Evolutionary conservation across 495 filamentous ascomycete species (phyloP).

Genomic region (Penicillium cataractarum): DNA sequence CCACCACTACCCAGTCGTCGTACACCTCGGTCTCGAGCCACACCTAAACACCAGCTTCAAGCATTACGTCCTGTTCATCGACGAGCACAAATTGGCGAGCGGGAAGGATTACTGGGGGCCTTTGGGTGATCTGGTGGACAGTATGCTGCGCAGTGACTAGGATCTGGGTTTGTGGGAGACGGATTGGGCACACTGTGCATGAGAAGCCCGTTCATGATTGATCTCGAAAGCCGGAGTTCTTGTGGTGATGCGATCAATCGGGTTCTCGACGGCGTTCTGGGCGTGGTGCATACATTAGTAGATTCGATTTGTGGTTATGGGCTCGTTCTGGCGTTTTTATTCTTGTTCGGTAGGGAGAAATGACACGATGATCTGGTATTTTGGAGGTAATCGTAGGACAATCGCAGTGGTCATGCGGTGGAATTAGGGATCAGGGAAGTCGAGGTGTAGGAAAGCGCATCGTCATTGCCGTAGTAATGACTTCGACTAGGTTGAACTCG

Average conservation of each 20-base stretch:
- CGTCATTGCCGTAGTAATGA: neutral
- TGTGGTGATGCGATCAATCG: constrained; percentile 9
- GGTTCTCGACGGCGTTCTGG: constrained; percentile 35
- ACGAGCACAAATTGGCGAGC: constrained; percentile 85
- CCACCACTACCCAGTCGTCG: constrained; percentile 97
- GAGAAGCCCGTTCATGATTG: constrained; percentile 15
- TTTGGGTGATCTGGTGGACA: constrained; percentile 94
- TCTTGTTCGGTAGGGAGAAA: constrained; percentile 4
- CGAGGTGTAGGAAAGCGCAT: neutral
- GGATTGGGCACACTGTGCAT: constrained; percentile 11
- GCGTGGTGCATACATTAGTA: constrained; percentile 26
- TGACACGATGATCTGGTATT: constrained; percentile 3
- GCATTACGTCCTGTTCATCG: constrained; percentile 96
- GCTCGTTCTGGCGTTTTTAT: constrained; percentile 23
- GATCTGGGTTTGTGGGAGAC: neutral
- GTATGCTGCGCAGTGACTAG: constrained; percentile 92
- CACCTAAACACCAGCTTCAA: constrained; percentile 99
- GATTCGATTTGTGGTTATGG: constrained; percentile 16
- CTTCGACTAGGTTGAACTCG: neutral
- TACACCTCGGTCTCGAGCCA: constrained; percentile 92
- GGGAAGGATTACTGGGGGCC: constrained; percentile 98
- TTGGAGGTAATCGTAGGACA: neutral
- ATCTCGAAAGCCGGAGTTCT: constrained; percentile 3
- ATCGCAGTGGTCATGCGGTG: neutral
- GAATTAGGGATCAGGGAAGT: too few species aligned